A percentile compares a stretch with the other conserved stretches of the same genome.
Conservation (phyloP, 139 green algal genomes). For the Coelastrella sp. region DNA sequence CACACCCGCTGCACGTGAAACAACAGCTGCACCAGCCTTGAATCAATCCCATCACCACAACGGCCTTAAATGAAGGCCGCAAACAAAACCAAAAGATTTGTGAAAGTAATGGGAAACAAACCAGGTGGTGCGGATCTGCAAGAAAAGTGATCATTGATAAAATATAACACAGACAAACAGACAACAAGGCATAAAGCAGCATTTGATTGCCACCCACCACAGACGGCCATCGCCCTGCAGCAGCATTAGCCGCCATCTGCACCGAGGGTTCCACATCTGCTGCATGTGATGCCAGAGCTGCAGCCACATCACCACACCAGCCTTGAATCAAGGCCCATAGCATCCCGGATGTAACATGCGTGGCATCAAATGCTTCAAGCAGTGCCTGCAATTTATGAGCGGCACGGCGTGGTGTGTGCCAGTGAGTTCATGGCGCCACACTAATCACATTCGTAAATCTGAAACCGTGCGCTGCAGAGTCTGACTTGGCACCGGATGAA, state of each 20-base stretch:
- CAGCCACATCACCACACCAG: conserved; percentile 58
- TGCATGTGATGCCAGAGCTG: conserved; percentile 51
- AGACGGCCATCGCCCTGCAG: conserved; percentile 43
- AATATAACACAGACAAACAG: background rate
- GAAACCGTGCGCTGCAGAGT: no score
- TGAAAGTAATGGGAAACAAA: no score
- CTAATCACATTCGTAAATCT: no score
- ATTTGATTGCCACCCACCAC: conserved; percentile 14
- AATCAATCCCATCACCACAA: no score
- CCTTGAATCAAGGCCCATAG: conserved; percentile 46
- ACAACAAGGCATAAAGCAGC: background rate
- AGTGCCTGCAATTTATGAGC: background rate
- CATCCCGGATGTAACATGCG: conserved; percentile 28
- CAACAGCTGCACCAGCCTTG: no score
- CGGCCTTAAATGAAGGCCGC: no score
- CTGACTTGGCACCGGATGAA: no score
- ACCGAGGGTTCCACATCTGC: conserved; percentile 43
- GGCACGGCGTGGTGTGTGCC: no score
- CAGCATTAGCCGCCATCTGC: conserved; percentile 56
- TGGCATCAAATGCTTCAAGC: conserved; percentile 46
- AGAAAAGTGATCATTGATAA: background rate
- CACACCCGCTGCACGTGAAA: no score
- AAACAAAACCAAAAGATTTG: no score
- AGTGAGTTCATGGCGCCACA: no score
- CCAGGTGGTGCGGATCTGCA: no score